phyloP scores from a whole-genome alignment of 345 rosid species.

The Rhodamnia argentea region DNA sequence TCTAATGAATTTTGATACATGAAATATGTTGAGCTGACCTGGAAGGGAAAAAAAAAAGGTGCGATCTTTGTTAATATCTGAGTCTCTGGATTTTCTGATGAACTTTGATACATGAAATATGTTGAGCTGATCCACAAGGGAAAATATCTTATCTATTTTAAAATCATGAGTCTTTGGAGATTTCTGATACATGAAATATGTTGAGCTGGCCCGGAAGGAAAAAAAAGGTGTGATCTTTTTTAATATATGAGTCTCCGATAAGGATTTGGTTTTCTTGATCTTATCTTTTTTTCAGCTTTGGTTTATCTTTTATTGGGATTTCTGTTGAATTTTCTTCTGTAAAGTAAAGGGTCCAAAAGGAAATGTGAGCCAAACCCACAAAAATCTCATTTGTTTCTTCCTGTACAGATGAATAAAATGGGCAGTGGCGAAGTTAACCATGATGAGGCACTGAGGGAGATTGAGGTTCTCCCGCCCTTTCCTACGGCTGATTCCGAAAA shows the following conservation, averaged over 20 bases:
- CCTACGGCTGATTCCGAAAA: neutral
- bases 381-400: neutral
- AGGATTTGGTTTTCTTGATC: neutral
- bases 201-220: neutral
- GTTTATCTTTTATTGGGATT: neutral
- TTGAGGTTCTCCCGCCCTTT: neutral
- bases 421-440: neutral
- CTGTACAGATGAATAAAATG: neutral
- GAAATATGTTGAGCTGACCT: no score
- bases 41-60: no score
- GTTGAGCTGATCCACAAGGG: no score
- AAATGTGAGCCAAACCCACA: neutral
- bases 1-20: neutral
- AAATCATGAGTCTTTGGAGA: no score
- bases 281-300: neutral
- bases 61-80: no score
- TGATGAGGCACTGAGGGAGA: neutral
- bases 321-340: neutral
- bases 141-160: no score
- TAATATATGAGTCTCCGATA: neutral
- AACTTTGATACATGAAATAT: no score
- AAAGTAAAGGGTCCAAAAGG: neutral
- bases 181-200: neutral
- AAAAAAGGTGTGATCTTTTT: neutral
- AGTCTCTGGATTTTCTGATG: no score